A percentile compares a stretch with the other conserved stretches of the same genome.
These are phyloP conservation scores for Amyloporia xantha DNA, from an alignment of 768 basidiomycete species.

Conservation along the genomic window DNA sequence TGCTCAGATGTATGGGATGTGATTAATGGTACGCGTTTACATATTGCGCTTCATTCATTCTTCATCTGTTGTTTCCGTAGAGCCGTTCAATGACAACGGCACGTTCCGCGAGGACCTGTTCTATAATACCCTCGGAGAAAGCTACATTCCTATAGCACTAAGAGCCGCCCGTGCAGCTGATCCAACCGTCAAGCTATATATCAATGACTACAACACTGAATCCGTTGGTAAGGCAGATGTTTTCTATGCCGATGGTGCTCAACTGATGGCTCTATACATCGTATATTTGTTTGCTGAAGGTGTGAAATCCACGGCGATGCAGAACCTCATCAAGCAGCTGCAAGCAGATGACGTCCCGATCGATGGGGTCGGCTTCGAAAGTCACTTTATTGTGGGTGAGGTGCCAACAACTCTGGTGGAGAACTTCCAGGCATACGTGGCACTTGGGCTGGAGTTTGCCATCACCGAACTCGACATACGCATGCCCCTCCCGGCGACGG, in stretches of 20 bases:
- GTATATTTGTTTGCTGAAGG: constrained; percentile 23
- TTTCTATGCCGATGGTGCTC: neutral
- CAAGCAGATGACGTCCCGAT: constrained; percentile 43
- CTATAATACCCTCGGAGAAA: constrained; percentile 41
- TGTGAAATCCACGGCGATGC: constrained; percentile 50
- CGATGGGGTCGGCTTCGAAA: constrained; percentile 56
- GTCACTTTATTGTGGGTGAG: constrained; percentile 53
- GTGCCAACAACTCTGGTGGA: constrained; percentile 41
- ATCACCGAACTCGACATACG: constrained; percentile 66
- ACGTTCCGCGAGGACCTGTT: constrained; percentile 48
- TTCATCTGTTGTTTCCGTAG: constrained; percentile 3
- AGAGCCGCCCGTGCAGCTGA: constrained; percentile 47
- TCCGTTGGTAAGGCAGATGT: constrained; percentile 11
- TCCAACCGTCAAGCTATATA: constrained; percentile 50
- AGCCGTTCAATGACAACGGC: constrained; percentile 57
- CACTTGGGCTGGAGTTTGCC: constrained; percentile 59
- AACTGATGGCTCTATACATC: too few relatives aligned
- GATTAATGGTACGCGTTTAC: constrained; percentile 33
- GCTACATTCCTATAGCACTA: constrained; percentile 48
- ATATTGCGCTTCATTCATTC: neutral
- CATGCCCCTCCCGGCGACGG: constrained; percentile 47
- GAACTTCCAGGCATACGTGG: constrained; percentile 46
- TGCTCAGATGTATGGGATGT: constrained; percentile 48
- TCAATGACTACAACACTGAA: constrained; percentile 36
- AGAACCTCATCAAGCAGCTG: constrained; percentile 44